phyloP scores from a whole-genome alignment of 768 basidiomycete species.

The Leccinum uliginosum region DNA sequence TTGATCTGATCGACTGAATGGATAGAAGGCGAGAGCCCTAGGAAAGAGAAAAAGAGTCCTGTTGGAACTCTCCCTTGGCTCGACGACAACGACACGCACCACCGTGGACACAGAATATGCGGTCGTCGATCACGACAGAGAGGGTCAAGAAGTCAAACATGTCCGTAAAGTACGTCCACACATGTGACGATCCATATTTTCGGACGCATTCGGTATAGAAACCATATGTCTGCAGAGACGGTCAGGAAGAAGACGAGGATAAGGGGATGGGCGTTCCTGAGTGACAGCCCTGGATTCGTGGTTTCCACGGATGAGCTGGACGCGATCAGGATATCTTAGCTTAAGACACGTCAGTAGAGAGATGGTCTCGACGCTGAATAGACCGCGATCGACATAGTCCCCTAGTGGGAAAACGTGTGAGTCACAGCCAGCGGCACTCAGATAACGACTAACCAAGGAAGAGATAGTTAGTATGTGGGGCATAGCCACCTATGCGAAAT shows the following conservation, averaged over 20 bases:
- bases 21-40: conserved; percentile 94
- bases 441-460: conserved; percentile 75
- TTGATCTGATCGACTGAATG: conserved; percentile 99
- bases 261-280: conserved; percentile 60
- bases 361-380: conserved; percentile 98
- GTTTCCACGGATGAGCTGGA: conserved; percentile 95
- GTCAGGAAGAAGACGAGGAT: conserved; percentile 12
- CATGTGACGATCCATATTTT: conserved; percentile 93
- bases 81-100: conserved; percentile 45
- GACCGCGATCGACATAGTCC: conserved; percentile 96
- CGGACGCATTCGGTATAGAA: conserved; percentile 98
- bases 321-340: conserved; percentile 92
- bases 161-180: conserved; percentile 99
- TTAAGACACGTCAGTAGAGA: conserved; percentile 96
- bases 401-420: conserved; percentile 43
- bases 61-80: conserved; percentile 2
- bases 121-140: conserved; percentile 97
- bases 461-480: conserved; percentile 95
- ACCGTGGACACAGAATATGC: conserved; percentile 98
- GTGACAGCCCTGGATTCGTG: conserved; percentile 98
- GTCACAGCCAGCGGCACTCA: not conserved
- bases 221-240: conserved; percentile 76
- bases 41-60: not conserved
- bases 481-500: conserved; percentile 96
- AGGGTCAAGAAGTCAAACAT: conserved; percentile 99